Evolutionary conservation across 805 yeast genomes (phyloP), one percentile per base, ranked within the genome.

Genomic region (Barnettozyma sp.): DNA sequence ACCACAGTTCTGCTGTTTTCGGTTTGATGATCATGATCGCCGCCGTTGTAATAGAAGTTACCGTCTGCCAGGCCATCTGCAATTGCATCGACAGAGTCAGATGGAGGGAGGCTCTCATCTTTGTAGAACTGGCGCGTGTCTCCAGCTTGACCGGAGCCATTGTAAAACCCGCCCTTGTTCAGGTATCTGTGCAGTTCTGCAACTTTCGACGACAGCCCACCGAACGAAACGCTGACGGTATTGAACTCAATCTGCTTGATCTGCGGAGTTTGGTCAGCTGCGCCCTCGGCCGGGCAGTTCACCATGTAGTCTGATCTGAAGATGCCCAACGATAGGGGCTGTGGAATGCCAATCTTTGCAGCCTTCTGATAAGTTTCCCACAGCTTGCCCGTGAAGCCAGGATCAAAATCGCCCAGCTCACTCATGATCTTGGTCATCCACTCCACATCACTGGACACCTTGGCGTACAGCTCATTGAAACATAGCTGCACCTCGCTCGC

Each of bases 161-260:
- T 63, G 50, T 82, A 83, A n/a, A 59, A 57, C 3, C 87, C 87
- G 7, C 64, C 51, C 4, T 59, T 52, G 53, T 82, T 81, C 50
- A 82, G 59, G 48, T 71, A 84, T 15, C 68, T 58, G 58, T 92
- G 98, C 38, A 85, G 63, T 45, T 73, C 66, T 15, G 92, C 82
- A 18, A 85, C 90, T 54, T 80, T 82, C 11, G 86, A 57, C 2
- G 95, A 80, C 38, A 92, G 66, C 0, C 94, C 97, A 15, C 94
- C 96, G 63, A 92, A 92, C 1, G 97, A 88, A 4, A 90, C 95
- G 50, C 95, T 82, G 4, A 92, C 85, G 1, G 98, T 88, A 60
- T 92, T 92, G 64, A 90, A 90, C 58, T 92, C 99, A 34, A 92
- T 92, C 59, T 92, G 98, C 54, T 90, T 88, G 50, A 90, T 81